phyloP scores from a whole-genome alignment of 108 stramenopile species.

The Nitzschia putrida region DNA sequence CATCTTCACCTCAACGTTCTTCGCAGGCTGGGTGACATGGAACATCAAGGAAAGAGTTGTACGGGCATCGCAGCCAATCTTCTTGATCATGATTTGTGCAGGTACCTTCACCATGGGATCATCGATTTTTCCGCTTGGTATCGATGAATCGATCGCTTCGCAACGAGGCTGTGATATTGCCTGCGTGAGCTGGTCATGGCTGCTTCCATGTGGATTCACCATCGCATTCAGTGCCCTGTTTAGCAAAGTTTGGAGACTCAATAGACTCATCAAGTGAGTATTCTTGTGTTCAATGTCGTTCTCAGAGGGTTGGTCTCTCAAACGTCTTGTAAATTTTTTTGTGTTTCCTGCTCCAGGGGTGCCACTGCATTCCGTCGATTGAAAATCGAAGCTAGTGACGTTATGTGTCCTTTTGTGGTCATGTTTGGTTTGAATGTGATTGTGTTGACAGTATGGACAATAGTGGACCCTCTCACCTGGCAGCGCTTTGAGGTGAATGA shows the following conservation, averaged over 20 bases:
- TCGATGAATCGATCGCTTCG: conserved; percentile 40
- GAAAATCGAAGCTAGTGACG: not conserved
- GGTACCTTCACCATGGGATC: conserved; percentile 57
- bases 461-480: not conserved
- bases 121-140: conserved; percentile 39
- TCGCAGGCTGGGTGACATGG: not conserved
- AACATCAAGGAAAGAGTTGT: conserved; percentile 27
- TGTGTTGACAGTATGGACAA: not conserved
- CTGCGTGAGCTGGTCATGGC: conserved; percentile 36
- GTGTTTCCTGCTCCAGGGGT: not conserved
- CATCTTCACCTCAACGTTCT: not conserved
- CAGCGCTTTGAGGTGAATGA: not conserved
- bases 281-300: not conserved
- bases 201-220: conserved; percentile 46
- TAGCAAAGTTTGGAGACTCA: conserved; percentile 57
- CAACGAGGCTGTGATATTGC: conserved; percentile 16
- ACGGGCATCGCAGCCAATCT: conserved; percentile 49
- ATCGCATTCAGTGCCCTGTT: conserved; percentile 53
- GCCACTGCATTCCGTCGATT: not conserved
- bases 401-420: not conserved
- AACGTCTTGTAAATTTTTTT: no score
- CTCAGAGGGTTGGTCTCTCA: no score
- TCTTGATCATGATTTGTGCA: conserved; percentile 44
- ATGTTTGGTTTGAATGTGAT: not conserved
- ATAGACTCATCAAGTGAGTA: conserved; percentile 7